phyloP scores from a whole-genome alignment of 2,329 filamentous ascomycete genomes.

The Colletotrichum sp. region DNA sequence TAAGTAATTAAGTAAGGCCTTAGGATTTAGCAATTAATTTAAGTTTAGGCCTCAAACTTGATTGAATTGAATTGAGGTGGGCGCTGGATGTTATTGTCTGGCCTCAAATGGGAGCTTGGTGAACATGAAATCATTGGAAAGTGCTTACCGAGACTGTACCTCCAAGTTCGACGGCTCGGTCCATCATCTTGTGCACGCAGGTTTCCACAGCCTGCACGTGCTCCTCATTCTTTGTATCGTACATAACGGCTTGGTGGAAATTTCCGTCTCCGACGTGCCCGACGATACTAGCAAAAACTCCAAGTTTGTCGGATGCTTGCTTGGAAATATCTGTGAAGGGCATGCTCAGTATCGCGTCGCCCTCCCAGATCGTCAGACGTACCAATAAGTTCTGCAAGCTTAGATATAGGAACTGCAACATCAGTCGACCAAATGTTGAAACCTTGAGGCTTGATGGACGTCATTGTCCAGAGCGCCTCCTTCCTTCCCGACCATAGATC shows the following conservation, averaged over 20 bases:
- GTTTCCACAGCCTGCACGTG: constrained; percentile 51
- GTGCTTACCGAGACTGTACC: constrained; percentile 67
- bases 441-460: constrained; percentile 65
- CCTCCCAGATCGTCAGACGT: neutral
- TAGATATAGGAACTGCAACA: constrained; percentile 78
- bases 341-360: neutral
- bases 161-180: constrained; percentile 71
- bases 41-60: no score
- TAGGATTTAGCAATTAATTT: no score
- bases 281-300: constrained; percentile 68
- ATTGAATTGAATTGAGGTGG: no score
- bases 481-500: constrained; percentile 81
- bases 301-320: constrained; percentile 65
- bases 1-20: no score
- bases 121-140: constrained; percentile 21
- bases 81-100: neutral
- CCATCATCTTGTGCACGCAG: constrained; percentile 73
- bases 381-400: constrained; percentile 71
- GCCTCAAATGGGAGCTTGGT: constrained; percentile 30
- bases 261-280: constrained; percentile 80
- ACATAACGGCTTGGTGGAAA: constrained; percentile 63
- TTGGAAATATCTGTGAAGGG: constrained; percentile 62
- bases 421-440: constrained; percentile 80
- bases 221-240: constrained; percentile 54
- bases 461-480: constrained; percentile 75